Evolutionary conservation across 208 protist species (phyloP), one percentile per base, ranked within the genome.

Genomic region (Acanthamoeba rhysodes): DNA sequence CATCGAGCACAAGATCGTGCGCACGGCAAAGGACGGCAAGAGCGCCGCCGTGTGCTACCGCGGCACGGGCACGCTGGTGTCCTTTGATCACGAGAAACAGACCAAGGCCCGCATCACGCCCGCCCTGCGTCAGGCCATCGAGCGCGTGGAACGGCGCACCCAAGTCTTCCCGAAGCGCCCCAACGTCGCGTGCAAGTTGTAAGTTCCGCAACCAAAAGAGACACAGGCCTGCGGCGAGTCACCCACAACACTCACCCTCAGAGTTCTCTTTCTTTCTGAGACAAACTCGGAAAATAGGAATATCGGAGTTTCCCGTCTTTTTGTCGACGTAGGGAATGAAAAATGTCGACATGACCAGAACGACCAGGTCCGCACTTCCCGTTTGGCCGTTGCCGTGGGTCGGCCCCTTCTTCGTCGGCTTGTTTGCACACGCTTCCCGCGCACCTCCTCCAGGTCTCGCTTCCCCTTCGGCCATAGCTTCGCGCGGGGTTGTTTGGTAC

Each of bases 11-110:
- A 29, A 62, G 29, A 59, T 59, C 48, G 78, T 87, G 45, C 78
- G 78, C 8, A 7, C 78, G 70, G n/a, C 29, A 12, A 78, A 78
- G 70, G 70, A 53, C 45, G 78, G 41, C 27, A 59, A 59, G 29
- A 59, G 78, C 27, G 78, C 24, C 6, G 78, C 29, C 10, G 78
- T 87, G 78, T 87, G 78, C 78, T 87, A 87, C 29, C 78, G 78
- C 5, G 37, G 78, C 78, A 87, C 78, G 16, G 78, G 14, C 8
- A 53, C 48, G 48, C 48, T 87, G 45, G 78, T 87, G 1, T 27
- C 24, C 78, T 87, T 87, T 41, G 20, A 87, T 16, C 78, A 87
- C 50, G 37, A 50, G 45, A 87, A 87, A 16, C 78, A 87, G 78
- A 29, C 10, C 78, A 87, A 87, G 78, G 45, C 45, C 20, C 24